Evolutionary conservation across 148 eudicot species (phyloP), one percentile per base, ranked within the genome.

Genomic region (Vaccinium darrowii): DNA sequence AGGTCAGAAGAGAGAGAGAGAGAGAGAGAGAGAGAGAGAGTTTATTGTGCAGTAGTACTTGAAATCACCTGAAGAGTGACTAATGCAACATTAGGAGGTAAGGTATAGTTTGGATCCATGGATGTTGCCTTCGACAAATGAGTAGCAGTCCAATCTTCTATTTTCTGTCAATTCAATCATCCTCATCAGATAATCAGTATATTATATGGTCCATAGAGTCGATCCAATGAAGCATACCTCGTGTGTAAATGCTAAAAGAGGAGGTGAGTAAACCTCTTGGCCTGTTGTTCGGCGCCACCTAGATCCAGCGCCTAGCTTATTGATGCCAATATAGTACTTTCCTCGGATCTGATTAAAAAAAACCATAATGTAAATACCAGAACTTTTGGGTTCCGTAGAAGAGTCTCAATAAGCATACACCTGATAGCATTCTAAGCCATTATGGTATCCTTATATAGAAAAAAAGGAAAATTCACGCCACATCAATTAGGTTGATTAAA

Each of bases 201-300:
- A 56, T 27, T 49, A 49, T 5, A 53, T 10, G 21, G 63, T 74
- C 56, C 12, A 39, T 76, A 19, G 43, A 27, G 21, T 23, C 58
- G 53, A 23, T 11, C 84, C 23, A 75, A 14, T 33, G 8, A 51
- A 77, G 13, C 79, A 80, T 90, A 94, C 98, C 94, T 95, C 96
- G 33, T 91, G 95, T 36, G 94, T 62, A 81, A 94, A 95, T 76
- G 98, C 96, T 86, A 95, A 83, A 84, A 95, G 94, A 77, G 93
- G 85, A 5, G 96, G 98, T 39, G 98, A 93, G 88, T 95, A 95
- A 62, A 95, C 89, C 84, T 95, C 95, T 87, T 95, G 98, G 77
- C 98, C 94, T 82, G 89, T 84, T 82, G 95, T 95, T 88, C 98
- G 86, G 69, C 98, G 94, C 98, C 98, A 95, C 30, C 82, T 89